phyloP scores from a whole-genome alignment of 768 basidiomycete genomes.

The Serendipita indica region DNA sequence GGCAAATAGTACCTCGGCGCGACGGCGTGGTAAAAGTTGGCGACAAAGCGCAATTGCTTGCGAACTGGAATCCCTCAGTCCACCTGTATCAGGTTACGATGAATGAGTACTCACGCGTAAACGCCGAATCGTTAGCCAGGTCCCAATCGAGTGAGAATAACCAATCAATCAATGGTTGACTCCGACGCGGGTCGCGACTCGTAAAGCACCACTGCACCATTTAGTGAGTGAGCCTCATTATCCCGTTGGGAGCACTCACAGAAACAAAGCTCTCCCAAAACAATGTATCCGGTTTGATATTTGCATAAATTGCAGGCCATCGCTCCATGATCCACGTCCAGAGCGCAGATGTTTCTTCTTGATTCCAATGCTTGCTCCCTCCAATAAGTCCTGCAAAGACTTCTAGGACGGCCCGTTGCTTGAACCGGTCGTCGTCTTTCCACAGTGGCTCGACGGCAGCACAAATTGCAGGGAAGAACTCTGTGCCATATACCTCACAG shows the following conservation, averaged over 20 bases:
- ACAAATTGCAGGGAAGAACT: slow-evolving; percentile 48
- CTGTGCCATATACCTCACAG: slow-evolving; percentile 16
- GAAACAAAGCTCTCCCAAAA: slow-evolving; percentile 61
- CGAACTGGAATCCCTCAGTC: neutral
- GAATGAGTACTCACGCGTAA: slow-evolving; percentile 46
- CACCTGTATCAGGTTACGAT: slow-evolving; percentile 25
- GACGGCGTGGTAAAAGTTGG: slow-evolving; percentile 32
- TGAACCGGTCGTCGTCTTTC: slow-evolving; percentile 58
- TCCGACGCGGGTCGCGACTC: slow-evolving; percentile 69
- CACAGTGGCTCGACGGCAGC: slow-evolving; percentile 49
- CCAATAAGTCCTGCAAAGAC: slow-evolving; percentile 59
- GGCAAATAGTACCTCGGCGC: neutral
- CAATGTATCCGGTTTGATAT: slow-evolving; percentile 77
- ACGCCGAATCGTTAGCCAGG: slow-evolving; percentile 73
- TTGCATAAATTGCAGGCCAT: slow-evolving; percentile 46
- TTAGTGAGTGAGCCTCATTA: slow-evolving; percentile 28
- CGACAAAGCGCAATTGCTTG: slow-evolving; percentile 24
- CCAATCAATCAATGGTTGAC: slow-evolving; percentile 58
- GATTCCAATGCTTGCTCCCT: slow-evolving; percentile 77
- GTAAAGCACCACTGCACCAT: slow-evolving; percentile 30
- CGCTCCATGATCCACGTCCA: slow-evolving; percentile 60
- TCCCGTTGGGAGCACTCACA: slow-evolving; percentile 24
- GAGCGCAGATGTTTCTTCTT: slow-evolving; percentile 33
- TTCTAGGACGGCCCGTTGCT: slow-evolving; percentile 69
- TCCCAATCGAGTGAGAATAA: slow-evolving; percentile 62